A percentile compares a stretch with the other conserved stretches of the same genome.
These are phyloP conservation scores for Digitaria exilis DNA, from an alignment of 202 grass and related monocot species.

Conservation along the genomic window DNA sequence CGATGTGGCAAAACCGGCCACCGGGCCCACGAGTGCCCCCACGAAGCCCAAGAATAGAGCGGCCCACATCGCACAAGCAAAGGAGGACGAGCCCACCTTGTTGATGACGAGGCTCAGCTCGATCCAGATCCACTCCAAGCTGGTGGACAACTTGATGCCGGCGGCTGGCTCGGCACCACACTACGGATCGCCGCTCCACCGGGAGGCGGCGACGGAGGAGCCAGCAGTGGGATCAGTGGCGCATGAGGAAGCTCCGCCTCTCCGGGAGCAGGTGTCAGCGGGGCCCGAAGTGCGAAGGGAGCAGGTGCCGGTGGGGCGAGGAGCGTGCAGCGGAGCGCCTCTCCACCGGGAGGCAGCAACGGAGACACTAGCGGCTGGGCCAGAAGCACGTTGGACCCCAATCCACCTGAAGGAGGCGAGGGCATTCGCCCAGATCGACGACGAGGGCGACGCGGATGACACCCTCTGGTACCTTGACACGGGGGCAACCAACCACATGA, in stretches of 20 bases:
- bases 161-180: not conserved
- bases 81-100: not conserved
- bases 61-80: not conserved
- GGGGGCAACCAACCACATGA: no score
- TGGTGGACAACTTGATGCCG: no score
- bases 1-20: not conserved
- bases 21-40: not conserved
- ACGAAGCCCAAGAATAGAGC: not conserved
- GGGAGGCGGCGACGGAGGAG: no score
- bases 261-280: no score
- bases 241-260: no score
- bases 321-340: no score
- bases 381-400: not conserved
- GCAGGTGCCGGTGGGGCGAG: no score
- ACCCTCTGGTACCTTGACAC: not conserved
- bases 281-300: no score
- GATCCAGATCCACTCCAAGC: not conserved
- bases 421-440: not conserved
- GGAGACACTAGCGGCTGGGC: no score
- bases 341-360: no score
- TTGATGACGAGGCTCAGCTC: not conserved
- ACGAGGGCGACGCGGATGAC: not conserved
- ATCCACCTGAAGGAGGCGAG: not conserved
- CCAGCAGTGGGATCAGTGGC: no score
- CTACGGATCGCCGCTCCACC: no score